A percentile compares a stretch with the other conserved stretches of the same genome.
These are phyloP conservation scores for Monosporascus ibericus DNA, from an alignment of 2,329 filamentous ascomycete species.

Conservation along the genomic window DNA sequence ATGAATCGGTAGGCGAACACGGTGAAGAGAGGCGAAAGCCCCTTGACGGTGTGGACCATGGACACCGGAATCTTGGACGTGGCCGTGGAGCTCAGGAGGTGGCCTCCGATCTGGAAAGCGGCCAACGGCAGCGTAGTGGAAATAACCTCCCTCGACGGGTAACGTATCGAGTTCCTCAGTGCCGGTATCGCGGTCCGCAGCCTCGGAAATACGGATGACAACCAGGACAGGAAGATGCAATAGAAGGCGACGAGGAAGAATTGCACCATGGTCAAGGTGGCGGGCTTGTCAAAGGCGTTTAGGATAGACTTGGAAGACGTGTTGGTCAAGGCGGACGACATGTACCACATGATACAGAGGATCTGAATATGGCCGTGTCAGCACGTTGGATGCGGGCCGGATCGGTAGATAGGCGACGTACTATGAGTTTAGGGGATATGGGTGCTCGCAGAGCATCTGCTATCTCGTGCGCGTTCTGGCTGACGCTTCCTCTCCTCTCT, in stretches of 20 bases:
- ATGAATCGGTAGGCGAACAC: constrained; percentile 87
- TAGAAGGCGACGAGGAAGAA: constrained; percentile 88
- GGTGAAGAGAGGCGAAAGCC: constrained; percentile 90
- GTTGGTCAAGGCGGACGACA: constrained; percentile 91
- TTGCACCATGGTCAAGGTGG: constrained; percentile 87
- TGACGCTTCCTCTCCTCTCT: constrained; percentile 75
- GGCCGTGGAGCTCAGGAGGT: constrained; percentile 88
- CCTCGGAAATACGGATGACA: constrained; percentile 66
- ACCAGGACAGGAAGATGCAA: constrained; percentile 73
- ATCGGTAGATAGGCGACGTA: constrained; percentile 39
- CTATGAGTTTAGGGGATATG: constrained; percentile 80
- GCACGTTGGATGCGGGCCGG: constrained; percentile 11
- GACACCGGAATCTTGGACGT: constrained; percentile 95
- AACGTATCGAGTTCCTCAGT: constrained; percentile 75
- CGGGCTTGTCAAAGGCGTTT: constrained; percentile 82
- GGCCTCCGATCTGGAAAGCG: constrained; percentile 86
- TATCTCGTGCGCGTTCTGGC: constrained; percentile 88
- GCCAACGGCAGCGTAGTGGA: constrained; percentile 85
- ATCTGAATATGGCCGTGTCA: constrained; percentile 44
- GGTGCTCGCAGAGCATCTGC: constrained; percentile 87
- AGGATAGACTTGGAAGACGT: constrained; percentile 97
- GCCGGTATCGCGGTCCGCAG: constrained; percentile 69
- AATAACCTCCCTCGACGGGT: constrained; percentile 75
- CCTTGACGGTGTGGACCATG: constrained; percentile 97
- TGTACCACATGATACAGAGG: constrained; percentile 88